Evolutionary conservation across 2,329 filamentous ascomycete genomes (phyloP).

Genomic region (Colletotrichum neosansevieriae): DNA sequence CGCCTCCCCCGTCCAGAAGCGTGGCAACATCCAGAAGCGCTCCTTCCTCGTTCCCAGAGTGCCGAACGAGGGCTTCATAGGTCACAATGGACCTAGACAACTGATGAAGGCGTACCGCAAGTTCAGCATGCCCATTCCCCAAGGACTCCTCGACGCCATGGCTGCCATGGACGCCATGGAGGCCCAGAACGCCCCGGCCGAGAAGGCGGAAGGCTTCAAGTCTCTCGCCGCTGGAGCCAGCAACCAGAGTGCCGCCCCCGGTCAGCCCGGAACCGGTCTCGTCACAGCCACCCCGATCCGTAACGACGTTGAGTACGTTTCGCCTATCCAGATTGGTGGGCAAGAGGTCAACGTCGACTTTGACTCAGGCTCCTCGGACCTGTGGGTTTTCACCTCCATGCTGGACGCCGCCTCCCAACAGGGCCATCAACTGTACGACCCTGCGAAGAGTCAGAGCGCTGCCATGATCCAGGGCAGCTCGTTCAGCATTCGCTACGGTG

Average conservation of each 20-base stretch:
- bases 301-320: conserved; percentile 77
- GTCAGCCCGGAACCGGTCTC: conserved; percentile 56
- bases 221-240: conserved; percentile 13
- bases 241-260: conserved; percentile 35
- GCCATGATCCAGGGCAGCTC: conserved; percentile 55
- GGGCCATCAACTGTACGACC: conserved; percentile 61
- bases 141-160: conserved; percentile 55
- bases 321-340: conserved; percentile 76
- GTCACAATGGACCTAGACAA: conserved; percentile 68
- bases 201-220: conserved; percentile 45
- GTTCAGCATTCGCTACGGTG: conserved; percentile 78
- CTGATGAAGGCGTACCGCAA: conserved; percentile 77
- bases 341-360: conserved; percentile 78
- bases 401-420: conserved; percentile 58
- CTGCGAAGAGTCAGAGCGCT: conserved; percentile 51
- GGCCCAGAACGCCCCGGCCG: conserved; percentile 31
- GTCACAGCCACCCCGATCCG: conserved; percentile 74
- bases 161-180: conserved; percentile 41
- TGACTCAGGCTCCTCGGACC: conserved; percentile 80
- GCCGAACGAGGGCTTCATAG: conserved; percentile 65
- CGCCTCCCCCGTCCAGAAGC: conserved; percentile 40
- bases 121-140: conserved; percentile 67
- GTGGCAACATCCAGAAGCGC: conserved; percentile 57
- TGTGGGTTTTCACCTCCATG: conserved; percentile 78
- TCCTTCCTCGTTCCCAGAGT: conserved; percentile 71